Percentiles rank a stretch among this genome's conserved stretches.
These are phyloP conservation scores for Hirschfeldia incana DNA, from an alignment of 345 rosid genomes.

Conservation along the genomic window DNA sequence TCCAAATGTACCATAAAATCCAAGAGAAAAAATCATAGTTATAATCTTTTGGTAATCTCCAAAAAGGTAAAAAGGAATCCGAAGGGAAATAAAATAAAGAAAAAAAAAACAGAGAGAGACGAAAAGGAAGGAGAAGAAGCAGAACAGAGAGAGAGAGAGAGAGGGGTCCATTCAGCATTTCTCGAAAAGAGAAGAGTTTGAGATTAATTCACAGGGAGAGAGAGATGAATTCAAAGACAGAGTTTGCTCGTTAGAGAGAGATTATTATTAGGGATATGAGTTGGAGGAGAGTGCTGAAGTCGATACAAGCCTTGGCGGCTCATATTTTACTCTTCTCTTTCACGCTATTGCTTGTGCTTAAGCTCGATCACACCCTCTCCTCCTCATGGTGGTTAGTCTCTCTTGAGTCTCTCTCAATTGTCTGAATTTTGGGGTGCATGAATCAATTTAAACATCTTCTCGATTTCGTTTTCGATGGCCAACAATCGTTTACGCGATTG, in stretches of 20 bases:
- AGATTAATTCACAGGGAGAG: no score
- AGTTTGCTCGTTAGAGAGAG: no score
- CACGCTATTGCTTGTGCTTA: constrained; percentile 71
- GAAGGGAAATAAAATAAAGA: no score
- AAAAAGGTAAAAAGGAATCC: no score
- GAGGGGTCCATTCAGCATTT: constrained; percentile 33
- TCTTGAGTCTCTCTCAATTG: neutral
- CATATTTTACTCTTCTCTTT: constrained; percentile 68
- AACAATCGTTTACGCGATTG: no score
- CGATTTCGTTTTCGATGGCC: constrained; percentile 6
- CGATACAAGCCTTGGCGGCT: constrained; percentile 83
- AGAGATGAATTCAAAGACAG: no score
- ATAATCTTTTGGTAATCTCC: no score
- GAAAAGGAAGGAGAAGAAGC: no score
- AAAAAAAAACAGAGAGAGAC: no score
- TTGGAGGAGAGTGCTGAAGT: constrained; percentile 92
- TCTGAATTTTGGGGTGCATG: constrained; percentile 20
- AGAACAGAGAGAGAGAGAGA: constrained; percentile 5
- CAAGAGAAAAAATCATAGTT: no score
- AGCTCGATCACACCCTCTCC: constrained; percentile 61
- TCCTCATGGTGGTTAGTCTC: constrained; percentile 85
- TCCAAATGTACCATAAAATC: no score
- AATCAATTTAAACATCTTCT: neutral
- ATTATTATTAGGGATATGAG: constrained; percentile 7
- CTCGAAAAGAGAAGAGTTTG: no score